Conservation (phyloP, 495 filamentous ascomycete genomes). For the Neurospora tetrasperma region DNA sequence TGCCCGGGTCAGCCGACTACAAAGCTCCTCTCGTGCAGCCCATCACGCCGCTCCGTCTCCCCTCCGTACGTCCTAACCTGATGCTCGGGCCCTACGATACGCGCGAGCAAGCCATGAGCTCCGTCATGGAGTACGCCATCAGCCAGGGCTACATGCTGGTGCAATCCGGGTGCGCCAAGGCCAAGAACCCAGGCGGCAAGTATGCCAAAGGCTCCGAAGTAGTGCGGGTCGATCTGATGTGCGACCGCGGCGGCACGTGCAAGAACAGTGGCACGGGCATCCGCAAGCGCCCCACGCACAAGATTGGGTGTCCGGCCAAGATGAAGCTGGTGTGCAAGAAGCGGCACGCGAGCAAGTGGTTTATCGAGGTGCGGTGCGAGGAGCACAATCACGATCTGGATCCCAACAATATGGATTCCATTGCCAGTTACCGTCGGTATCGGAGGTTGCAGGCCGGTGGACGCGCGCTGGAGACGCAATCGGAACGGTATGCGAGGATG, state of each 20-base stretch:
- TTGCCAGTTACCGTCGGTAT: constrained; percentile 20
- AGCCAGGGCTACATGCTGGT: constrained; percentile 21
- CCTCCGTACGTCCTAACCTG: constrained; percentile 14
- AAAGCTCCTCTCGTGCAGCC: constrained; percentile 8
- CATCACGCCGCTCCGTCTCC: constrained; percentile 13
- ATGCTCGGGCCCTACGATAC: constrained; percentile 19
- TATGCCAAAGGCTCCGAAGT: constrained; percentile 5
- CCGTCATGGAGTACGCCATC: constrained; percentile 19
- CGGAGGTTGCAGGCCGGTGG: constrained; percentile 13
- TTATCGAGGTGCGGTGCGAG: constrained; percentile 20
- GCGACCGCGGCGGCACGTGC: constrained; percentile 19
- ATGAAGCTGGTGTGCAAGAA: constrained; percentile 19
- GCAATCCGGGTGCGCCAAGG: constrained; percentile 9
- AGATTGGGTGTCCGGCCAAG: constrained; percentile 15
- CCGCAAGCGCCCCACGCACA: constrained; percentile 17
- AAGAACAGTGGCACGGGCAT: constrained; percentile 18
- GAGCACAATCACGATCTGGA: constrained; percentile 22
- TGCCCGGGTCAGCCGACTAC: neutral
- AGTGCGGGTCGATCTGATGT: constrained; percentile 19
- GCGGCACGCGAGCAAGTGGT: constrained; percentile 21
- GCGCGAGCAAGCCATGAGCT: constrained; percentile 6
- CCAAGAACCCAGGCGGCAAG: constrained; percentile 9
- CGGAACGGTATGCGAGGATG: constrained; percentile 12
- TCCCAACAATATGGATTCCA: constrained; percentile 14
- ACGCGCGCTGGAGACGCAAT: constrained; percentile 7